A percentile compares a stretch with the other conserved stretches of the same genome.
These are phyloP conservation scores for Coemansia biformis DNA, from an alignment of 192 early-diverging fungal species.

Conservation along the genomic window DNA sequence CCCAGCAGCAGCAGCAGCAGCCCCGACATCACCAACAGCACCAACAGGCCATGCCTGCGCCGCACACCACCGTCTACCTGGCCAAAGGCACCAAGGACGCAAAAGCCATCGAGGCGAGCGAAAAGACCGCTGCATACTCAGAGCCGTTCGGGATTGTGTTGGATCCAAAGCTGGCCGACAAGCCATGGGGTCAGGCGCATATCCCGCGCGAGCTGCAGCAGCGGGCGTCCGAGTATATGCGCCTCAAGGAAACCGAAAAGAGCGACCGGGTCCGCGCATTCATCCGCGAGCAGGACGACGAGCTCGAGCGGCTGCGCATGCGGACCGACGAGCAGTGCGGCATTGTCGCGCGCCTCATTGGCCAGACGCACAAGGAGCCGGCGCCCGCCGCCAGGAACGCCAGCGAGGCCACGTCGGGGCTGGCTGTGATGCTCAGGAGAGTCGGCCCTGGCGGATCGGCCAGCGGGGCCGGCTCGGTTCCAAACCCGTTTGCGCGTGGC, in stretches of 20 bases:
- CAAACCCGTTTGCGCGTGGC: conserved; percentile 5
- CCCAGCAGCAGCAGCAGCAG: conserved; percentile 5
- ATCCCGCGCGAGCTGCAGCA: conserved; percentile 41
- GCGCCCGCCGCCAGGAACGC: not conserved
- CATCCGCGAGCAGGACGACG: conserved; percentile 36
- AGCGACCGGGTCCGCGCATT: conserved; percentile 40
- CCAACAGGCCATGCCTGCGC: conserved; percentile 17
- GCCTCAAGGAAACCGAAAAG: conserved; percentile 26
- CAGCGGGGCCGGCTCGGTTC: too few relatives aligned
- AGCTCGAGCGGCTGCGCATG: conserved; percentile 18
- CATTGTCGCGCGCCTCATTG: conserved; percentile 25
- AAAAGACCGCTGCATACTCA: conserved; percentile 34
- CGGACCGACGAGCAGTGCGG: conserved; percentile 27
- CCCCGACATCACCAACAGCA: conserved; percentile 12
- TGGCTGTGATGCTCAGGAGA: conserved; percentile 40
- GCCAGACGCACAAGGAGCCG: conserved; percentile 18
- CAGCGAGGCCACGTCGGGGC: conserved; percentile 22
- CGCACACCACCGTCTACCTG: conserved; percentile 23
- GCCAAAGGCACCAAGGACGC: conserved; percentile 18
- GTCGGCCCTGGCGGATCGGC: too few relatives aligned
- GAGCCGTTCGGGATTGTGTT: conserved; percentile 40
- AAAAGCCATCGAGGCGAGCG: conserved; percentile 8
- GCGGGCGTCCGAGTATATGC: conserved; percentile 24
- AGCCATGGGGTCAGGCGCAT: conserved; percentile 7
- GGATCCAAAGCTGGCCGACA: conserved; percentile 5